Evolutionary conservation across 2,329 filamentous ascomycete species (phyloP), one percentile per base, ranked within the genome.

Genomic region (Cladophialophora bantiana): DNA sequence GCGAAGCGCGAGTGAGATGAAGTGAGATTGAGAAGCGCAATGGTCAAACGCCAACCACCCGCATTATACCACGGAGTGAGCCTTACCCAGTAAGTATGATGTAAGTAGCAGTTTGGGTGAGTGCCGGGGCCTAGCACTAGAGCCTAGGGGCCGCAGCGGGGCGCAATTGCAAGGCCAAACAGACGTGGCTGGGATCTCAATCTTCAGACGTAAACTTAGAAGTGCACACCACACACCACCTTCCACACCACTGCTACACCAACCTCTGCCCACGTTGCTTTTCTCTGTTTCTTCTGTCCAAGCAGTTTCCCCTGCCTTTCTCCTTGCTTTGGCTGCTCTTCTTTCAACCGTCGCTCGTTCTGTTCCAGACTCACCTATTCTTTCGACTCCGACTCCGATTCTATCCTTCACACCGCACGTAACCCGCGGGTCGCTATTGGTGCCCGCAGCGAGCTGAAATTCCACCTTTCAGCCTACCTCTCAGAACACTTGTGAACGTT

Each of bases 31-130:
- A 38, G 34, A 60, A 60, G 18, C 20, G 18, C 40, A 9, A 61
- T 59, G 31, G 45, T 62, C 59, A 62, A 57, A 60, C 64, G 56
- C 65, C 65, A 67, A 64, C 65, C 65, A 60, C 65, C 65, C 35
- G 55, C 9, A 63, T 67, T 67, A 48, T 31, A 53, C 0, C 26
- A 10, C 2, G 40, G 7, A 31, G 20, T 18, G 45, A 50, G 45
- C 20, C 18, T 50, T 9, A n/a, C n/a, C n/a, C n/a, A n/a, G n/a
- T n/a, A 2, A 3, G 26, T 26, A 26, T 50, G 45, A 50, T 50
- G 45, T 26, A 9, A 26, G 7, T 42, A 15, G 38, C 15, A 15
- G 38, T 42, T 42, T 45, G 3, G 56, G 12, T 10, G 40, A 18
- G 13, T 52, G 20, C 15, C 34, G 40, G 34, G 32, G 13, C 48